These are phyloP conservation scores for Curvularia spicifera DNA, from an alignment of 2,329 filamentous ascomycete genomes.

Conservation along the genomic window DNA sequence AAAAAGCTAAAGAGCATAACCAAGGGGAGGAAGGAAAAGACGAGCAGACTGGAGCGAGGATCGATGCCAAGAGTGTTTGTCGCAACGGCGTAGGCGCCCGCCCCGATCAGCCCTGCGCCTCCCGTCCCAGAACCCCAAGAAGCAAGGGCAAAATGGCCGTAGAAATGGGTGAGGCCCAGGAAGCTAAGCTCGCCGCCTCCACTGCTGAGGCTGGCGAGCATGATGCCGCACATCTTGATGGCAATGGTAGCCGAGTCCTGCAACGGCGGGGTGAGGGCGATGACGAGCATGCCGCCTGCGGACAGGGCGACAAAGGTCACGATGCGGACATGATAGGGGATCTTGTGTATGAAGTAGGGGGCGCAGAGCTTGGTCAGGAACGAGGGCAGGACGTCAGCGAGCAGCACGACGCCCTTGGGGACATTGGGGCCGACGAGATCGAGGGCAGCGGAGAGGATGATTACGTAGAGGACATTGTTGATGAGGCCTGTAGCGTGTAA, in stretches of 20 bases:
- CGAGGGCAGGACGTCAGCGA: constrained; percentile 89
- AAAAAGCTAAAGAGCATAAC: constrained; percentile 91
- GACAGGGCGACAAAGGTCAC: constrained; percentile 77
- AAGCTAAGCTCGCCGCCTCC: constrained; percentile 92
- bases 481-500: constrained; percentile 69
- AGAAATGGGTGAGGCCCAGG: constrained; percentile 89
- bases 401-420: constrained; percentile 90
- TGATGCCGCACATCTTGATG: constrained; percentile 80
- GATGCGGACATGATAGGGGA: constrained; percentile 80
- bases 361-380: constrained; percentile 87
- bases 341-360: constrained; percentile 89
- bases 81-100: constrained; percentile 83
- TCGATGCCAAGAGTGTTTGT: constrained; percentile 80
- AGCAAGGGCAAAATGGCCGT: constrained; percentile 83
- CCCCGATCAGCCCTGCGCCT: constrained; percentile 84
- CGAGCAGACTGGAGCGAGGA: constrained; percentile 75
- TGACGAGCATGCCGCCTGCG: constrained; percentile 83
- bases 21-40: constrained; percentile 77
- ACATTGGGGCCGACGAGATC: constrained; percentile 87
- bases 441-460: constrained; percentile 92
- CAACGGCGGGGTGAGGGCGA: constrained; percentile 76
- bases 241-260: constrained; percentile 66
- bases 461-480: constrained; percentile 97
- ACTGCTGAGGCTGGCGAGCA: constrained; percentile 82
- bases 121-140: constrained; percentile 94